Percentiles rank a stretch among this genome's conserved stretches.
These are phyloP conservation scores for Hypoxylon sp. DNA, from an alignment of 2,329 filamentous ascomycete species.

Conservation along the genomic window DNA sequence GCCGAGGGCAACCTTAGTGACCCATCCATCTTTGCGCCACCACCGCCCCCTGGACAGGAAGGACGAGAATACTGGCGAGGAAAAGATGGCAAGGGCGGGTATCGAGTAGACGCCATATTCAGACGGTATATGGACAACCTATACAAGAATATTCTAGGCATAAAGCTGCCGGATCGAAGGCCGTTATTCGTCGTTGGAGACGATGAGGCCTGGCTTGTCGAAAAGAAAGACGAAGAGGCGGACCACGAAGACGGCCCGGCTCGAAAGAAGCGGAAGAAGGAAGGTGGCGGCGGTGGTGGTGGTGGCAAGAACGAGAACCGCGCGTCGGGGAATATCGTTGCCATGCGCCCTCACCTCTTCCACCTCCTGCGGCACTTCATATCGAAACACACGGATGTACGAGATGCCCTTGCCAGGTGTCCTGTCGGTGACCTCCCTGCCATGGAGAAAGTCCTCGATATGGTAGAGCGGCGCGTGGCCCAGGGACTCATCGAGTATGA, in stretches of 20 bases:
- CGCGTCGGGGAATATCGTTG: conserved; percentile 70
- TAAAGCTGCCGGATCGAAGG: conserved; percentile 69
- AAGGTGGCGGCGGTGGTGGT: conserved; percentile 22
- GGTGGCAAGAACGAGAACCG: conserved; percentile 48
- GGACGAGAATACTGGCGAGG: conserved; percentile 88
- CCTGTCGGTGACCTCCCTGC: conserved; percentile 75
- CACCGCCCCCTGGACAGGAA: conserved; percentile 70
- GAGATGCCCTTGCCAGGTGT: conserved; percentile 80
- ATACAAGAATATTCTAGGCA: conserved; percentile 76
- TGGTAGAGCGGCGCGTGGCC: conserved; percentile 80
- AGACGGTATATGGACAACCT: conserved; percentile 92
- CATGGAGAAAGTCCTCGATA: conserved; percentile 77
- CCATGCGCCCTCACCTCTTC: conserved; percentile 93
- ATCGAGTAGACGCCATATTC: conserved; percentile 86
- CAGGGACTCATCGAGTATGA: conserved; percentile 75
- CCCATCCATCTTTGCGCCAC: conserved; percentile 80
- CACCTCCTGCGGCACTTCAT: conserved; percentile 87
- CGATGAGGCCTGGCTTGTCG: conserved; percentile 57
- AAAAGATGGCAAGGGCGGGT: conserved; percentile 80
- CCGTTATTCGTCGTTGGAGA: conserved; percentile 77
- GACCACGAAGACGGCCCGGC: conserved; percentile 54
- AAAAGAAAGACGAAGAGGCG: conserved; percentile 51
- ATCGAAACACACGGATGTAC: conserved; percentile 79
- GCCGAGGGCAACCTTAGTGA: conserved; percentile 96
- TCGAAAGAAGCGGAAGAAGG: conserved; percentile 59